Evolutionary conservation across 1,139 yeast genomes (phyloP), one percentile per base, ranked within the genome.

Genomic region (Geotrichum restrictum): DNA sequence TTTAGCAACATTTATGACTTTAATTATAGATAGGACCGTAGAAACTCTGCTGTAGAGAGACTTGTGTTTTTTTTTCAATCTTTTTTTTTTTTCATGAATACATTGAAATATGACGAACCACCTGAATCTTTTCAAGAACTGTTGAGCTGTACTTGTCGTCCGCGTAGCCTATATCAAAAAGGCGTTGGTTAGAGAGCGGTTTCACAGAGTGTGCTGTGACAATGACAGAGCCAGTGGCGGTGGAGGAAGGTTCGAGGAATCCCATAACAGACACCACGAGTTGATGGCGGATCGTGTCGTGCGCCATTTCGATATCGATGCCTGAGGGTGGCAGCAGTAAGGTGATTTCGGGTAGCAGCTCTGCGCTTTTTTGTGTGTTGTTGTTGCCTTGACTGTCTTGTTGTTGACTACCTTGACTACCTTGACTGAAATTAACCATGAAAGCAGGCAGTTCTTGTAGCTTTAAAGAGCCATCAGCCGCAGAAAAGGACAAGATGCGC

Each of bases 71-170:
- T 29, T 29, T 29, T 29, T 29, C 11, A 29, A 29, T 29, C 11
- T 29, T 7, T 8, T 29, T 29, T 29, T 7, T 29, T 29, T 5
- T 10, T n/a, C 18, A 24, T 34, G 18, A 47, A 34, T 27, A 40
- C 37, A 29, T 34, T n/a, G 51, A 37, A 38, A 51, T 41, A 41
- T 37, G 39, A 39, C 36, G 50, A 2, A 43, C 43, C 11, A 47
- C 29, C 33, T 51, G 39, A 8, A 51, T 42, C 21, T 47, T 51
- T 21, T 51, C 42, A 16, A 45, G 24, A 16, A 47, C 47, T 5
- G 48, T 43, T 21, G 49, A 29, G 19, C 40, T 27, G 54, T 59
- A 49, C 50, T 63, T 49, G 38, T 49, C 43, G 21, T 49, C 33
- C 13, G 45, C 40, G 27, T 45, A 49, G 14, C 53, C 53, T 22